phyloP scores from a whole-genome alignment of 2,329 filamentous ascomycete species.

The Neoscytalidium dimidiatum region DNA sequence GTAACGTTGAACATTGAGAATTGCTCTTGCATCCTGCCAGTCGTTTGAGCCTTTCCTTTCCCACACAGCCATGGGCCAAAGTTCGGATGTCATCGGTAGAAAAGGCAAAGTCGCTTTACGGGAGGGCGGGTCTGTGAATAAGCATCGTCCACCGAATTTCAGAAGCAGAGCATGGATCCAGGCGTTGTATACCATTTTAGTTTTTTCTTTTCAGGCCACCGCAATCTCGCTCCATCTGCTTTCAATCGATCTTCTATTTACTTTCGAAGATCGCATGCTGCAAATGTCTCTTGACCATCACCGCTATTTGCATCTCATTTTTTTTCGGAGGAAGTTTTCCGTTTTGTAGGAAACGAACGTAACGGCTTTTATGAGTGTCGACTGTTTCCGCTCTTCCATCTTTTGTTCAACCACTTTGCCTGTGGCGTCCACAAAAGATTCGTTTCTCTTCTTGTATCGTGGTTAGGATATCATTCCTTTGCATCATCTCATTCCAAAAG shows the following conservation, averaged over 20 bases:
- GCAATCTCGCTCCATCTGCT: not conserved
- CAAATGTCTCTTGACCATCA: not conserved
- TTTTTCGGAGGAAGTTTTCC: not conserved
- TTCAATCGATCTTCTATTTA: not conserved
- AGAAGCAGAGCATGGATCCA: slow-evolving; percentile 14
- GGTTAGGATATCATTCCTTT: not conserved
- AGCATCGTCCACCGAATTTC: not conserved
- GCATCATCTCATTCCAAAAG: not conserved
- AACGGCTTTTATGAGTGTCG: not conserved
- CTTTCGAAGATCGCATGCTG: not conserved
- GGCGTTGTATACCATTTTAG: slow-evolving; percentile 20
- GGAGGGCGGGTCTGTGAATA: not conserved
- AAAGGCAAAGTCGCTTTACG: not conserved
- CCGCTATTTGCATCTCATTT: not conserved
- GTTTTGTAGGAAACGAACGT: not conserved
- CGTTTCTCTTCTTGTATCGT: not conserved
- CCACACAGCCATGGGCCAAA: not conserved
- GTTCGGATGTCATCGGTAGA: not conserved
- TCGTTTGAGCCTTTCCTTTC: not conserved
- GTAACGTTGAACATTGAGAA: not conserved
- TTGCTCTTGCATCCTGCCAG: not conserved
- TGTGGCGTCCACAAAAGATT: not conserved
- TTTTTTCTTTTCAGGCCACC: not conserved
- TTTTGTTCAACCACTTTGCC: not conserved
- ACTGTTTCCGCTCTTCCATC: not conserved